Conservation (phyloP, 371 early-diverging fungal species). For the Saksenaea oblongispora region DNA sequence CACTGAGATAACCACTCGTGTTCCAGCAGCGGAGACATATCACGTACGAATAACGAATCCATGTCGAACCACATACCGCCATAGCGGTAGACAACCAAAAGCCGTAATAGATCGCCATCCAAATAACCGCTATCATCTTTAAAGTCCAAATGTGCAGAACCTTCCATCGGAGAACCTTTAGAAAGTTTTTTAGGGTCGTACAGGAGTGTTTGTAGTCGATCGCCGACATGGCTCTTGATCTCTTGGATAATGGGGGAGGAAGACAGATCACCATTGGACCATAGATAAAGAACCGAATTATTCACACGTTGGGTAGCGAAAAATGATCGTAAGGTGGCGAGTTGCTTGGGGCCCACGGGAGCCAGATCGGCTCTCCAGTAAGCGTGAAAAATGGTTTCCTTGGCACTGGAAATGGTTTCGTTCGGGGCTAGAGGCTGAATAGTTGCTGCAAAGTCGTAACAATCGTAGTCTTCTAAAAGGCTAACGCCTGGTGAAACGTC, state of each 20-base stretch:
- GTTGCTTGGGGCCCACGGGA: conserved; percentile 50
- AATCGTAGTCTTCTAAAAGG: conserved; percentile 50
- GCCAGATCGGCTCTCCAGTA: conserved; percentile 56
- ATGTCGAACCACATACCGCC: conserved; percentile 66
- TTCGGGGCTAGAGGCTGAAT: conserved; percentile 26
- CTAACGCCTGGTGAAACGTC: conserved; percentile 49
- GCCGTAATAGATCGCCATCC: conserved; percentile 53
- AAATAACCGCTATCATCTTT: conserved; percentile 51
- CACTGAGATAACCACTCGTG: conserved; percentile 57
- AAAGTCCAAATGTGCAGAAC: conserved; percentile 39
- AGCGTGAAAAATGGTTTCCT: conserved; percentile 46
- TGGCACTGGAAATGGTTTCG: background rate
- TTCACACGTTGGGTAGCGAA: conserved; percentile 51
- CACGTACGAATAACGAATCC: conserved; percentile 53
- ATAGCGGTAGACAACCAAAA: conserved; percentile 49
- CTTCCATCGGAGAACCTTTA: conserved; percentile 50
- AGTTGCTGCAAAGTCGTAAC: conserved; percentile 54
- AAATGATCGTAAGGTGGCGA: conserved; percentile 49
- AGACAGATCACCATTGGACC: conserved; percentile 55
- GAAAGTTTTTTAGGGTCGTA: conserved; percentile 42
- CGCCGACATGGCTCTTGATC: conserved; percentile 36
- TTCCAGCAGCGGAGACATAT: conserved; percentile 51
- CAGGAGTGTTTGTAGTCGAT: conserved; percentile 32
- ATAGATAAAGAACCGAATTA: conserved; percentile 38
- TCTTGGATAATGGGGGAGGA: conserved; percentile 33